phyloP scores from a whole-genome alignment of 148 eudicot species.

The Rhododendron henanense region DNA sequence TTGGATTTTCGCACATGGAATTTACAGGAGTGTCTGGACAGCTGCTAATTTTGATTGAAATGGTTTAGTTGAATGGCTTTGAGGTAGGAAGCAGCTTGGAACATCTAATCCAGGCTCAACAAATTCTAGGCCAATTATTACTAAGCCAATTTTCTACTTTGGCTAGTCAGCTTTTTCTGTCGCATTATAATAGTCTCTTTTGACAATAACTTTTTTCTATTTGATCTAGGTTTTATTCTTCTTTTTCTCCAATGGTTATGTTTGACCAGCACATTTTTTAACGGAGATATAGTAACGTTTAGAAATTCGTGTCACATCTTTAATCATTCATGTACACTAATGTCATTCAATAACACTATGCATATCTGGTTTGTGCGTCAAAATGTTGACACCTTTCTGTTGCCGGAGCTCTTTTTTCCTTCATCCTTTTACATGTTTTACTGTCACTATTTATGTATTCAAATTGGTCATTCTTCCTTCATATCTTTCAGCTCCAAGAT shows the following conservation, averaged over 20 bases:
- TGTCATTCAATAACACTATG: neutral
- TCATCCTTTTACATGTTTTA: neutral
- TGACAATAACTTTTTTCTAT: neutral
- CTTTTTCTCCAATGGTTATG: neutral
- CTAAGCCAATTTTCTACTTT: neutral
- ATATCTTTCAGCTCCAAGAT: constrained; percentile 74
- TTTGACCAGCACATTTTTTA: neutral
- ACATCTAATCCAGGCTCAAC: neutral
- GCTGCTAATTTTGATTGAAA: neutral
- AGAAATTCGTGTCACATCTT: neutral
- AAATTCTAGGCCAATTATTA: neutral
- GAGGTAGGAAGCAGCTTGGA: neutral
- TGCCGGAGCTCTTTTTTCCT: neutral
- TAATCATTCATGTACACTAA: neutral
- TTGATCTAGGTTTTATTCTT: neutral
- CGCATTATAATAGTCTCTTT: neutral
- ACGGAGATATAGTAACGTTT: neutral
- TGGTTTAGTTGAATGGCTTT: neutral
- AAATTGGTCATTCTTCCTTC: neutral
- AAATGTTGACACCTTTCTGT: neutral
- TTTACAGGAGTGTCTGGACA: neutral
- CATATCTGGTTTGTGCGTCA: neutral
- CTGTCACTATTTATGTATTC: neutral
- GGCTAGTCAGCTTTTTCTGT: neutral
- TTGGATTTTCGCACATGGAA: neutral